phyloP scores from a whole-genome alignment of 2,329 filamentous ascomycete genomes.

The Colletotrichum sp. region DNA sequence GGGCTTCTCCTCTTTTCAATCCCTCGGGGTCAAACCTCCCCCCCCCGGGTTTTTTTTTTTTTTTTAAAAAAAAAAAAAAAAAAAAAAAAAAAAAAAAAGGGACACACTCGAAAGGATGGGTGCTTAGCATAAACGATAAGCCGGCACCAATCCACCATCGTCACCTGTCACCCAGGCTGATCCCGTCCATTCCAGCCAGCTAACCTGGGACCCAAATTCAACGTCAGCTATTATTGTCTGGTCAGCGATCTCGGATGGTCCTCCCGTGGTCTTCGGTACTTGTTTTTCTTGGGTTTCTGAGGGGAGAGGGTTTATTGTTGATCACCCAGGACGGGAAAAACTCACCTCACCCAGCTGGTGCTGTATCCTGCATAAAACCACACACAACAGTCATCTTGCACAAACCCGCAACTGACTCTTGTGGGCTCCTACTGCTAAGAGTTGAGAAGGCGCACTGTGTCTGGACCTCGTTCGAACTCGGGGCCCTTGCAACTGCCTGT shows the following conservation, averaged over 20 bases:
- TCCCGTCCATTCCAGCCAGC: background rate
- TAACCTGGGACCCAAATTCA: constrained; percentile 6
- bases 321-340: background rate
- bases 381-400: background rate
- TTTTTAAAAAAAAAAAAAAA: too few species aligned
- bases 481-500: background rate
- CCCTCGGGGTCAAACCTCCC: too few species aligned
- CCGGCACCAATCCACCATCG: background rate
- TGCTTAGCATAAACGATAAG: constrained; percentile 15
- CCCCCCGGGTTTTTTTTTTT: too few species aligned
- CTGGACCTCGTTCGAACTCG: background rate
- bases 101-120: background rate
- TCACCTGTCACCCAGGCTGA: constrained; percentile 14
- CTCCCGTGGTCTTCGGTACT: background rate
- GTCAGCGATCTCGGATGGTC: background rate
- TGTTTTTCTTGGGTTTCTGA: background rate
- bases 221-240: background rate
- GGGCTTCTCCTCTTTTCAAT: too few species aligned
- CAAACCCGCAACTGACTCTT: background rate
- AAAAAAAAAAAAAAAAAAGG: background rate
- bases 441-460: constrained; percentile 2
- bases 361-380: background rate
- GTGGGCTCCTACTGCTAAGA: background rate
- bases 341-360: background rate
- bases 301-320: background rate